Conservation (phyloP, 345 rosid species). For the Sonneratia caseolaris region DNA sequence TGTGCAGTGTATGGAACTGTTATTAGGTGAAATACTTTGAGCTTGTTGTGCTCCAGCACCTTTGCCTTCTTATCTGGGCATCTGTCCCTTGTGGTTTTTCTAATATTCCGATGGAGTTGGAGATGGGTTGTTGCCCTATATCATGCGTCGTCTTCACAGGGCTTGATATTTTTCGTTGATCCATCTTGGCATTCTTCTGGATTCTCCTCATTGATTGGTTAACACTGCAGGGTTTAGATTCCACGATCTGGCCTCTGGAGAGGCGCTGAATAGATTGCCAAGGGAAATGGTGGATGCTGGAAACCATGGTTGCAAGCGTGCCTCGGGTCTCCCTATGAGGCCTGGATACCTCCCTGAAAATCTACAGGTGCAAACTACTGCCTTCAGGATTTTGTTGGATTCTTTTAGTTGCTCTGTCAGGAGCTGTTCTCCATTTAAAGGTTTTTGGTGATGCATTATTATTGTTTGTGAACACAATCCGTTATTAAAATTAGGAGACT, state of each 20-base stretch:
- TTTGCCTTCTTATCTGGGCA: not conserved
- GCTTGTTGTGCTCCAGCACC: not conserved
- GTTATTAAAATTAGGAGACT: no score
- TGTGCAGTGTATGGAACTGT: no score
- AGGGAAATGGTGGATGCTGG: slow-evolving; percentile 9
- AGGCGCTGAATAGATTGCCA: no score
- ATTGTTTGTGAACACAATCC: no score
- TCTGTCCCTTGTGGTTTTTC: not conserved
- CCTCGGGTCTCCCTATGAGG: slow-evolving; percentile 16
- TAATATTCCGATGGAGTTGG: not conserved
- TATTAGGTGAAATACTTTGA: no score
- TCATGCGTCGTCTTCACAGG: no score
- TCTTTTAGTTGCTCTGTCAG: no score
- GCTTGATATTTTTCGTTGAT: not conserved
- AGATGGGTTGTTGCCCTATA: no score
- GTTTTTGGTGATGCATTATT: no score
- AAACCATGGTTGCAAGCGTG: slow-evolving; percentile 20
- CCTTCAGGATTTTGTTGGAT: not conserved
- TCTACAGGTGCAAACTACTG: slow-evolving; percentile 12
- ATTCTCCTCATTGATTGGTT: not conserved
- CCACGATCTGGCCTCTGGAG: slow-evolving; percentile 1
- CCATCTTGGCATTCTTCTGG: not conserved
- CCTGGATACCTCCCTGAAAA: slow-evolving; percentile 16
- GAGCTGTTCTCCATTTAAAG: no score
- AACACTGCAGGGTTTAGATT: slow-evolving; percentile 13